Percentiles rank a stretch among this genome's conserved stretches.
Conservation (phyloP, 768 basidiomycete genomes). For the Lentinula boryana region DNA sequence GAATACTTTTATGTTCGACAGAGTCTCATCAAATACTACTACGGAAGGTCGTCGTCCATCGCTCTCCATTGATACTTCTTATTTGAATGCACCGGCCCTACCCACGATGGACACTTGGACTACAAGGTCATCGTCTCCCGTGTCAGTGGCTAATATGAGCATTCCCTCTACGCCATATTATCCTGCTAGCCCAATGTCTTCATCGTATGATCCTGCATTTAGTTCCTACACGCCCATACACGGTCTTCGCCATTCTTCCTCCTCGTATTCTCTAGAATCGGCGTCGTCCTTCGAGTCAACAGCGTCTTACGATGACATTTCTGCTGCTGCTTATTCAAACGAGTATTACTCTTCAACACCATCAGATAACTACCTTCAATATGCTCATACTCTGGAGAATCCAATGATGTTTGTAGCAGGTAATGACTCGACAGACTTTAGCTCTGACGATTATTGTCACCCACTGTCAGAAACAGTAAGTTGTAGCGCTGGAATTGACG, state of each 20-base stretch:
- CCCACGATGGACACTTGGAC: conserved; percentile 32
- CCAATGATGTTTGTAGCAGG: not conserved
- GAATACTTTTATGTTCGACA: conserved; percentile 4
- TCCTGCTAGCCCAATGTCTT: conserved; percentile 21
- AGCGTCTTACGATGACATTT: conserved; percentile 11
- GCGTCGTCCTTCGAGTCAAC: conserved; percentile 12
- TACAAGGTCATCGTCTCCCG: conserved; percentile 33
- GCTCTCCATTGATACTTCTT: conserved; percentile 36
- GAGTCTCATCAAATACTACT: not conserved
- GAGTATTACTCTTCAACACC: not conserved
- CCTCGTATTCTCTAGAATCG: conserved; percentile 18
- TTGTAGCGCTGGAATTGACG: conserved; percentile 16
- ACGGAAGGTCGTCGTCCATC: conserved; percentile 12
- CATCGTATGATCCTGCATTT: conserved; percentile 17
- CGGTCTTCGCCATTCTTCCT: conserved; percentile 24
- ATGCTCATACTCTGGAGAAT: not conserved
- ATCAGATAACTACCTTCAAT: not conserved
- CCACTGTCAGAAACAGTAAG: not conserved
- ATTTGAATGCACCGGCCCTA: conserved; percentile 5
- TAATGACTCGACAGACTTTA: not conserved
- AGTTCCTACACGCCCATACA: not conserved
- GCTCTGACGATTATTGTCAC: not conserved
- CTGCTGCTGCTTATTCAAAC: not conserved
- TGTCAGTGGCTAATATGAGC: conserved; percentile 26
- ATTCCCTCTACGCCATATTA: conserved; percentile 36